Conservation (phyloP, 257 asterid genomes). For the Penstemon barbatus region DNA sequence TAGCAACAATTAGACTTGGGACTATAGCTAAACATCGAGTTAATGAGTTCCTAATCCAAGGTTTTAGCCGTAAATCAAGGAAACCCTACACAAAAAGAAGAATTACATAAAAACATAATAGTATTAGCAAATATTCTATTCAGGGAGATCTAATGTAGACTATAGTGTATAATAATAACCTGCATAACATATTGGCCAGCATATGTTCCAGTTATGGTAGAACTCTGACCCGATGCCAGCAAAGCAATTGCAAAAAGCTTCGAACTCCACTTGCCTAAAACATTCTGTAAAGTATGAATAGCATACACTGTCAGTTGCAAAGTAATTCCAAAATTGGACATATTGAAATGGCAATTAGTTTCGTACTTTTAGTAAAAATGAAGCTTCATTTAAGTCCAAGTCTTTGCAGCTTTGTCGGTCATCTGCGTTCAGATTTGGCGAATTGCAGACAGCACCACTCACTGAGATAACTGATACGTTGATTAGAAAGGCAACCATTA, state of each 20-base stretch:
- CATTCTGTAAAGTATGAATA: constrained; percentile 47
- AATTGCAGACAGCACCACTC: constrained; percentile 88
- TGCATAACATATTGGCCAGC: constrained; percentile 99
- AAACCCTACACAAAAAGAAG: constrained; percentile 61
- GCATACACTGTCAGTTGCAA: background rate
- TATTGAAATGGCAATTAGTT: background rate
- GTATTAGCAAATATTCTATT: background rate
- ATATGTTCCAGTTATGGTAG: constrained; percentile 95
- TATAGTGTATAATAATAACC: constrained; percentile 37
- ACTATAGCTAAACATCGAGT: constrained; percentile 90
- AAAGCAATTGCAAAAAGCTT: constrained; percentile 93
- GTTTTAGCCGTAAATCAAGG: constrained; percentile 82
- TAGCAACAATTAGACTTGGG: constrained; percentile 84
- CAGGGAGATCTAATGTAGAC: background rate
- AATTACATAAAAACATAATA: background rate
- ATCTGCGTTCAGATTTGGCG: constrained; percentile 50
- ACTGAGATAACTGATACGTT: constrained; percentile 90
- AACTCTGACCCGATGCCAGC: constrained; percentile 97
- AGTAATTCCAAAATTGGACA: background rate
- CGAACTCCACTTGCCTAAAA: constrained; percentile 91
- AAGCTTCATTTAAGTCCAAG: constrained; percentile 87
- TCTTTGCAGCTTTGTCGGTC: constrained; percentile 68
- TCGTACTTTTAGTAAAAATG: constrained; percentile 75
- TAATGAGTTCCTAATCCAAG: constrained; percentile 84
- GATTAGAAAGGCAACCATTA: constrained; percentile 84